phyloP scores from a whole-genome alignment of 495 filamentous ascomycete species.

The Parmelia sp. region DNA sequence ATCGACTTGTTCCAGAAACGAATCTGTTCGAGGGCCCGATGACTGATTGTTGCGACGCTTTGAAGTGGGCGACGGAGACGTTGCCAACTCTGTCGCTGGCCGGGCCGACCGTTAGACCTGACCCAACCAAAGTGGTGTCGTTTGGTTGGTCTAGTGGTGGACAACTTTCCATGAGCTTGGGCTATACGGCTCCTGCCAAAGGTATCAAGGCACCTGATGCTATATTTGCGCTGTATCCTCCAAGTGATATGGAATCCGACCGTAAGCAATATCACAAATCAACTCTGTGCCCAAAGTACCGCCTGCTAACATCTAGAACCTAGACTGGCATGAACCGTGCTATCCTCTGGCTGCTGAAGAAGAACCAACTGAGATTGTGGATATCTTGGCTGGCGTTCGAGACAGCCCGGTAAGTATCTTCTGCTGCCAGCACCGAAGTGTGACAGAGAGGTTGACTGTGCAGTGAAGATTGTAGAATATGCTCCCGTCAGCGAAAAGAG shows the following conservation, averaged over 20 bases:
- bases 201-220: slow-evolving; percentile 28
- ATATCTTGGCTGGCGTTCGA: slow-evolving; percentile 30
- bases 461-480: slow-evolving; percentile 22
- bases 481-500: slow-evolving; percentile 14
- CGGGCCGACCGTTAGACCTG: slow-evolving; percentile 28
- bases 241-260: slow-evolving; percentile 19
- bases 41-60: slow-evolving; percentile 42
- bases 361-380: slow-evolving; percentile 15
- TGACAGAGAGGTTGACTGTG: background rate
- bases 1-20: slow-evolving; percentile 51
- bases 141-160: slow-evolving; percentile 51
- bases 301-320: slow-evolving; percentile 5
- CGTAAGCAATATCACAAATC: background rate
- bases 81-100: slow-evolving; percentile 33
- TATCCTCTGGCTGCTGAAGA: slow-evolving; percentile 18
- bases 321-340: slow-evolving; percentile 18
- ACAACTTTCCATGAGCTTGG: slow-evolving; percentile 44
- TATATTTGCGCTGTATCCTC: slow-evolving; percentile 45
- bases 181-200: slow-evolving; percentile 3
- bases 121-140: slow-evolving; percentile 36
- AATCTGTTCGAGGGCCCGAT: slow-evolving; percentile 44
- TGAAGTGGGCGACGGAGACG: slow-evolving; percentile 19
- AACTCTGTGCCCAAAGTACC: background rate
- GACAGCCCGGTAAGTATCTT: slow-evolving; percentile 24
- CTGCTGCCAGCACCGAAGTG: background rate